Base-by-base conservation (phyloP, 1,284 basidiomycete genomes). In the Macrocystidia cucumis region DNA sequence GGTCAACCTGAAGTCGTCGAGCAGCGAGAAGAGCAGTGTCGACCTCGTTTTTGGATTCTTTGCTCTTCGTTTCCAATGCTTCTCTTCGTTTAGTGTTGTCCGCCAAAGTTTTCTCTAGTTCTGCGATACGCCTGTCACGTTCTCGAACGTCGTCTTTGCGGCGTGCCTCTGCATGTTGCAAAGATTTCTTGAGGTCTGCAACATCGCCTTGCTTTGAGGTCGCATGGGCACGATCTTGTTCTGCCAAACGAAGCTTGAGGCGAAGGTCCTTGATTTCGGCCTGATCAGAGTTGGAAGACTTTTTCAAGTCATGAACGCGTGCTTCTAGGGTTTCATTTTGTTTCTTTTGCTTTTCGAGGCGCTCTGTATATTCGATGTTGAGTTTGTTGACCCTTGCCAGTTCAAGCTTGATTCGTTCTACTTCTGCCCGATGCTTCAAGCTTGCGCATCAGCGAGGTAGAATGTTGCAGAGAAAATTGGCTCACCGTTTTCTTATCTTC, bases 401-500 rank as follows among this genome's bases (percentile, higher is more conserved):
- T 33, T 83, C 79, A 13, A 61, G 54, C 43, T 72, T 80, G 34
- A 76, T 59, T 13, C 65, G 66, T 18, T 79, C 76, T n/a, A 72
- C 44, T 45, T 83, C 77, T 2, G 57, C 52, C 45, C 66, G 65
- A 47, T 81, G 72, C 82, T 85, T 41, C 4, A 43, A 22, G 20
- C 16, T 11, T 9, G 4, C 13, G 22, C 11, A 2, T 16, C n/a
- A n/a, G n/a, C n/a, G n/a, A n/a, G n/a, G n/a, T n/a, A n/a, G n/a
- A n/a, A n/a, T n/a, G n/a, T n/a, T 39, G 2, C 25, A n/a, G 21
- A 13, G 32, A 35, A 16, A 34, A 1, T 11, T 16, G 16, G 61
- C 76, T 47, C 50, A 84, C 84, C 27, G 61, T 41, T 60, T 68
- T 76, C 67, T 83, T 86, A 41, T 68, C 72, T 7, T 85, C 78